Percentiles rank a stretch among this genome's conserved stretches.
phyloP scores from a whole-genome alignment of 2,329 filamentous ascomycete genomes.

The Trichophyton schoenleinii region DNA sequence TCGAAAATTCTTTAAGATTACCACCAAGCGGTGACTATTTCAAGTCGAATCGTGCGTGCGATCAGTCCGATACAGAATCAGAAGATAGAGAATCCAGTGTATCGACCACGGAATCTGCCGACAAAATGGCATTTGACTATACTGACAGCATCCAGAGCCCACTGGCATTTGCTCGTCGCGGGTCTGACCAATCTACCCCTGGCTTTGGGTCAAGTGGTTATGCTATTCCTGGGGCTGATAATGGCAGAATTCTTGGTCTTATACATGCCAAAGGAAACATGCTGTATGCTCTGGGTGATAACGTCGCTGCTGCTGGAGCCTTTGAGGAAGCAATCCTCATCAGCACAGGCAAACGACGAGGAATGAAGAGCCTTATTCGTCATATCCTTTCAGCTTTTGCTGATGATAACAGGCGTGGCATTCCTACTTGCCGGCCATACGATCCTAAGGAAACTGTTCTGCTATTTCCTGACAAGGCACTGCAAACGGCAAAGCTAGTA shows the following conservation, averaged over 20 bases:
- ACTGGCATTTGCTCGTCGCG: slow-evolving; percentile 17
- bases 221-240: slow-evolving; percentile 70
- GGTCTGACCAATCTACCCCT: slow-evolving; percentile 23
- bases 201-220: slow-evolving; percentile 73
- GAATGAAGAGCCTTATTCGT: slow-evolving; percentile 66
- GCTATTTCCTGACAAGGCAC: slow-evolving; percentile 68
- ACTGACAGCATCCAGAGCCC: slow-evolving; percentile 32
- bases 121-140: slow-evolving; percentile 46
- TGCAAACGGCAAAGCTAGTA: slow-evolving; percentile 68
- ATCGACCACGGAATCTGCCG: slow-evolving; percentile 42
- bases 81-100: slow-evolving; percentile 41
- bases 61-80: slow-evolving; percentile 48
- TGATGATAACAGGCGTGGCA: slow-evolving; percentile 27
- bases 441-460: slow-evolving; percentile 52
- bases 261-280: slow-evolving; percentile 98
- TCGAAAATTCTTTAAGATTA: slow-evolving; percentile 60
- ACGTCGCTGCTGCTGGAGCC: slow-evolving; percentile 64
- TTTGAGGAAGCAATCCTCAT: slow-evolving; percentile 94
- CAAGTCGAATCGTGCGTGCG: slow-evolving; percentile 41
- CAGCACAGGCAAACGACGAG: slow-evolving; percentile 58
- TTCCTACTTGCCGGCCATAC: slow-evolving; percentile 23
- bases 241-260: slow-evolving; percentile 82
- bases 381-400: slow-evolving; percentile 61
- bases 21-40: slow-evolving; percentile 35
- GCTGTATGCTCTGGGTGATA: slow-evolving; percentile 80